Evolutionary conservation across 352 stramenopile genomes (phyloP).

Genomic region (Phytophthora macrochlamydospora): DNA sequence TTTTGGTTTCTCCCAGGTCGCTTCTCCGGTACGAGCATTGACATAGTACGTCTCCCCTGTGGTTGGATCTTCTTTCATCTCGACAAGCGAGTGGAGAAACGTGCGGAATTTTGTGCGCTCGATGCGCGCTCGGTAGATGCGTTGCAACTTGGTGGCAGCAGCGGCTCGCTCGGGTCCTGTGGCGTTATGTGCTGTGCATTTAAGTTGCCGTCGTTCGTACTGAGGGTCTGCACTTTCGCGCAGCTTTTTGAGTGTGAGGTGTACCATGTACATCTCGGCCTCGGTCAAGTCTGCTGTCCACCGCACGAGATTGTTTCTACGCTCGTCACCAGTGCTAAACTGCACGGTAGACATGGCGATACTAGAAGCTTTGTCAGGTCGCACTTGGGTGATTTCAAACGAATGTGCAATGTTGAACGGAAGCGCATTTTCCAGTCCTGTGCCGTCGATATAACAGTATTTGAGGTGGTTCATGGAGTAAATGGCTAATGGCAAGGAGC

Average conservation of each 20-base stretch:
- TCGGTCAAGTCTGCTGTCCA: constrained; percentile 66
- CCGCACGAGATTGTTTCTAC: constrained; percentile 22
- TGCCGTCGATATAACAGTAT: constrained; percentile 74
- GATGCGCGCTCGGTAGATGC: constrained; percentile 72
- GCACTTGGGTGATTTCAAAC: constrained; percentile 66
- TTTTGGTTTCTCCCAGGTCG: constrained; percentile 58
- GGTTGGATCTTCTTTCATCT: constrained; percentile 49
- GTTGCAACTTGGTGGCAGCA: constrained; percentile 67
- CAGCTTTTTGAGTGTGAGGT: constrained; percentile 47
- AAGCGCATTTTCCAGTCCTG: constrained; percentile 45
- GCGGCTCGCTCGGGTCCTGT: constrained; percentile 65
- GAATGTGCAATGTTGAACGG: constrained; percentile 53
- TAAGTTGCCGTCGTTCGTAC: constrained; percentile 20
- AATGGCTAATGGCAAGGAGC: constrained; percentile 25
- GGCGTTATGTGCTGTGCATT: constrained; percentile 56
- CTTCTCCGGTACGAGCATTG: constrained; percentile 62
- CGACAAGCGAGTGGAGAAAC: constrained; percentile 62
- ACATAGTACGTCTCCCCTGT: constrained; percentile 65
- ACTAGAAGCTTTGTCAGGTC: constrained; percentile 12
- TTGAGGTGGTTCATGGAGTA: constrained; percentile 55
- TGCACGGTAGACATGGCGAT: constrained; percentile 39
- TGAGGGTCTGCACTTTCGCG: constrained; percentile 30
- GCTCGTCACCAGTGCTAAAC: constrained; percentile 45
- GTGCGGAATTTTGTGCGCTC: constrained; percentile 61
- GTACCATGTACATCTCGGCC: constrained; percentile 59